phyloP scores from a whole-genome alignment of 257 asterid species.

The Cordia subcordata region DNA sequence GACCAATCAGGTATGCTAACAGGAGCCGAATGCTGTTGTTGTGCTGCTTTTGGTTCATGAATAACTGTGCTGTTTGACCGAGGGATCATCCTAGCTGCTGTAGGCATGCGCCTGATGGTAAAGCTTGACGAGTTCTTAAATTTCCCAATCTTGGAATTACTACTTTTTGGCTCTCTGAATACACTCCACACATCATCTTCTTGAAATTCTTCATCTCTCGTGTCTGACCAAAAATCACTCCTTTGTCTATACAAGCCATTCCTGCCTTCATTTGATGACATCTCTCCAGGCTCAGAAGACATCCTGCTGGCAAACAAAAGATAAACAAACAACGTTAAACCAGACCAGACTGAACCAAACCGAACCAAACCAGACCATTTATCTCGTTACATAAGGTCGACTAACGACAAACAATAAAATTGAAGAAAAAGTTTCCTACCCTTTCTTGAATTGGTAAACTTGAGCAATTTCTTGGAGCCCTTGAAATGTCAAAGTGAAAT shows the following conservation, averaged over 20 bases:
- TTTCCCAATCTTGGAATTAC: constrained; percentile 9
- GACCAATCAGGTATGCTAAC: constrained; percentile 40
- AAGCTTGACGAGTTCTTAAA: constrained; percentile 4
- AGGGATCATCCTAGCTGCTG: constrained; percentile 35
- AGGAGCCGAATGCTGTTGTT: constrained; percentile 31
- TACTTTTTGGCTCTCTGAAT: constrained; percentile 4
- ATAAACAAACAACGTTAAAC: no score
- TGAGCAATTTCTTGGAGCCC: no score
- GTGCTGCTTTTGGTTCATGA: constrained; percentile 2
- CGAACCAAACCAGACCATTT: no score
- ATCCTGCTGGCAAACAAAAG: no score
- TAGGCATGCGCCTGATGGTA: constrained; percentile 10
- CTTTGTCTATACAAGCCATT: constrained; percentile 37
- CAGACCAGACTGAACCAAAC: no score
- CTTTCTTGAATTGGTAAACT: no score
- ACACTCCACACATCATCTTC: constrained; percentile 54
- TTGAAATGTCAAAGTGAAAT: no score
- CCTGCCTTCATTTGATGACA: constrained; percentile 13
- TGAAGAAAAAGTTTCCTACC: no score
- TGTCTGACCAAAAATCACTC: constrained; percentile 47
- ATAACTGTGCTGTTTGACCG: background rate
- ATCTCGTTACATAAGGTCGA: no score
- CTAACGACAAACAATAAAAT: no score
- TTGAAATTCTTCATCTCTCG: constrained; percentile 51
- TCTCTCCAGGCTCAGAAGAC: no score